Evolutionary conservation across 2,329 filamentous ascomycete species (phyloP).

Genomic region (Aspergillus jensenii): DNA sequence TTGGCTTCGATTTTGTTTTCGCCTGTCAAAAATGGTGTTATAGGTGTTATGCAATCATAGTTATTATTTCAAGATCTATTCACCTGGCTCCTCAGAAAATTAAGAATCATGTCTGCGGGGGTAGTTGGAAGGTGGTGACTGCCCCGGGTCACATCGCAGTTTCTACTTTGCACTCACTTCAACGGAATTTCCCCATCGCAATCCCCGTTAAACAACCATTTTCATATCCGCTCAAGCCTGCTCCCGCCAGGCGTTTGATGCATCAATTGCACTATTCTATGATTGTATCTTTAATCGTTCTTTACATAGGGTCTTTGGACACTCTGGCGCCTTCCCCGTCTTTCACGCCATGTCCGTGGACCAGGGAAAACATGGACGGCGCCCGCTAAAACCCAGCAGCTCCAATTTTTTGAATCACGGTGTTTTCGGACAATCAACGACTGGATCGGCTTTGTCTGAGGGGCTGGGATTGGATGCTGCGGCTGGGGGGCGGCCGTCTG

Average conservation of each 20-base stretch:
- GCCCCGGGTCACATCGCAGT: not conserved
- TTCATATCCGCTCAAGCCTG: not conserved
- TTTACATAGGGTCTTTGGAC: not conserved
- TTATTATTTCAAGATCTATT: not conserved
- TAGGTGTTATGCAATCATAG: conserved; percentile 19
- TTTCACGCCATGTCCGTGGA: not conserved
- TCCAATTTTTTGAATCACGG: not conserved
- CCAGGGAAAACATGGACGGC: not conserved
- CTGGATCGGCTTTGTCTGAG: conserved; percentile 26
- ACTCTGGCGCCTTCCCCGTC: not conserved
- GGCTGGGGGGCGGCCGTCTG: conserved; percentile 6
- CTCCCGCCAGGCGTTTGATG: not conserved
- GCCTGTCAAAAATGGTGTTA: conserved; percentile 23
- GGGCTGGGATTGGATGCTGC: conserved; percentile 23
- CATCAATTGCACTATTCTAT: not conserved
- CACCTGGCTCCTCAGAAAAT: too few species aligned
- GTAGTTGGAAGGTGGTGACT: not conserved
- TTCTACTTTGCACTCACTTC: not conserved
- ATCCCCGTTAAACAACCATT: not conserved
- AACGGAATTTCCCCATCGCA: not conserved
- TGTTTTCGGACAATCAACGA: conserved; percentile 6
- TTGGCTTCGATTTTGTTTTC: conserved; percentile 8
- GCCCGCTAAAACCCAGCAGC: not conserved
- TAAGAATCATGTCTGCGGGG: too few species aligned
- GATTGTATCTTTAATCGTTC: not conserved